Evolutionary conservation across 768 basidiomycete genomes (phyloP).

Genomic region (Chalciporus pseudorubinellus): DNA sequence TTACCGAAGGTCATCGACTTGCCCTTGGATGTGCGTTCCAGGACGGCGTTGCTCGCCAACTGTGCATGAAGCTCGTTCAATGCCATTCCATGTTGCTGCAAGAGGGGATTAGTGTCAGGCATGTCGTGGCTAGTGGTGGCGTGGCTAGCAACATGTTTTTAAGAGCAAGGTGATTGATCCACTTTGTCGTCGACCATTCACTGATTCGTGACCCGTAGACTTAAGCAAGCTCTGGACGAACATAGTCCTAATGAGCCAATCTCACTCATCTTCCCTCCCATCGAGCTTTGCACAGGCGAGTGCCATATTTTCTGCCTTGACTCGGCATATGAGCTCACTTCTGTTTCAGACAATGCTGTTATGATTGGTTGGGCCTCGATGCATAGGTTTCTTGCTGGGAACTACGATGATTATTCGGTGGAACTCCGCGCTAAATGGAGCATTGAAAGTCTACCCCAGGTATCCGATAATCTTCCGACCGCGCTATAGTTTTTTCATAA

Average conservation of each 20-base stretch:
- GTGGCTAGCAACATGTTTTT: slow-evolving; percentile 86
- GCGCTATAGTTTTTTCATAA: not conserved
- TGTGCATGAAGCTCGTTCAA: slow-evolving; percentile 65
- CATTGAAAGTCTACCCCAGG: slow-evolving; percentile 45
- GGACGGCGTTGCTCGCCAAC: slow-evolving; percentile 62
- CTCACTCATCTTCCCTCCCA: slow-evolving; percentile 69
- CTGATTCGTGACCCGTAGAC: slow-evolving; percentile 25
- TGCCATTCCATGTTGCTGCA: slow-evolving; percentile 42
- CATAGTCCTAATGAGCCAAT: slow-evolving; percentile 35
- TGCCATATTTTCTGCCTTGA: not conserved
- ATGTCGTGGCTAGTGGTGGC: slow-evolving; percentile 86
- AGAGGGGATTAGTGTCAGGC: slow-evolving; percentile 43
- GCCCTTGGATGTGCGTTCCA: slow-evolving; percentile 74
- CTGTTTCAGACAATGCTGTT: slow-evolving; percentile 78
- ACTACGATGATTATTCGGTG: slow-evolving; percentile 61
- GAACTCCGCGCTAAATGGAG: slow-evolving; percentile 73
- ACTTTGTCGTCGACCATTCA: not conserved
- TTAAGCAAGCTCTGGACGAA: slow-evolving; percentile 29
- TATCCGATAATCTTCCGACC: not conserved
- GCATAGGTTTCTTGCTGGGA: slow-evolving; percentile 65
- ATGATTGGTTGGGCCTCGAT: slow-evolving; percentile 97
- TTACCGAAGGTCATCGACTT: slow-evolving; percentile 27
- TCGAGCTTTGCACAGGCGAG: slow-evolving; percentile 77
- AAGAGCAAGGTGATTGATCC: slow-evolving; percentile 51
- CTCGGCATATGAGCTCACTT: not conserved